A percentile compares a stretch with the other conserved stretches of the same genome.
phyloP scores from a whole-genome alignment of 2,329 filamentous ascomycete species.

The Chaetomium sp. region DNA sequence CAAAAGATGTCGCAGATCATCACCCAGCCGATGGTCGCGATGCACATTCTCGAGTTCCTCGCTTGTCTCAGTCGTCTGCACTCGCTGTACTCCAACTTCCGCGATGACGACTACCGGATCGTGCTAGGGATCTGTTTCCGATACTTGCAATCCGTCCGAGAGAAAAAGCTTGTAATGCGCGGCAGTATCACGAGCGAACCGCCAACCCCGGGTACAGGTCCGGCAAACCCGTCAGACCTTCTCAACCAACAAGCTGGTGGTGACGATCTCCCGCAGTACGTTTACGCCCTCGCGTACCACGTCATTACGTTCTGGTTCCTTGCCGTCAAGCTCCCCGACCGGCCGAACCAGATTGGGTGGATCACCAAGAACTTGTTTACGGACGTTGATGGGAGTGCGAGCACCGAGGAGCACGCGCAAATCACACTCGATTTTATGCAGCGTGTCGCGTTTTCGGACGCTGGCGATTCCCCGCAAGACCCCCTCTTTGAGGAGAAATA shows the following conservation, averaged over 20 bases:
- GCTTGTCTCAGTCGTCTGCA: constrained; percentile 79
- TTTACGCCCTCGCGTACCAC: constrained; percentile 89
- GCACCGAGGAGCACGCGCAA: constrained; percentile 83
- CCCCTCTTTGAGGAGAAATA: constrained; percentile 56
- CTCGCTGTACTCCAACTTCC: constrained; percentile 79
- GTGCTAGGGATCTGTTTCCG: constrained; percentile 94
- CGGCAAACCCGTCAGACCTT: constrained; percentile 23
- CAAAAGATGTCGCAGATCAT: constrained; percentile 95
- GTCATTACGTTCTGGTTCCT: constrained; percentile 98
- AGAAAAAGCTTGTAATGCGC: constrained; percentile 48
- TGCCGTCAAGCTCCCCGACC: constrained; percentile 75
- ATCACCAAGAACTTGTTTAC: constrained; percentile 82
- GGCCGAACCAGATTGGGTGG: constrained; percentile 79
- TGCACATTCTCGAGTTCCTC: constrained; percentile 95
- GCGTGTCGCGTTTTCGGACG: constrained; percentile 75
- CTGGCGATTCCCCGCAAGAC: constrained; percentile 67
- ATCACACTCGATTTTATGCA: constrained; percentile 96
- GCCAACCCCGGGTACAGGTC: constrained; percentile 25
- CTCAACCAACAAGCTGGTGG: constrained; percentile 33
- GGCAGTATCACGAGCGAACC: constrained; percentile 41
- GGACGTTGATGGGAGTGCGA: constrained; percentile 66
- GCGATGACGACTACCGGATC: constrained; percentile 85
- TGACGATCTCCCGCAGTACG: constrained; percentile 84
- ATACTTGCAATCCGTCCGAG: constrained; percentile 82
- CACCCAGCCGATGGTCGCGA: constrained; percentile 82